Evolutionary conservation across 1,139 yeast species (phyloP).

Genomic region (Pneumocystis sp.): DNA sequence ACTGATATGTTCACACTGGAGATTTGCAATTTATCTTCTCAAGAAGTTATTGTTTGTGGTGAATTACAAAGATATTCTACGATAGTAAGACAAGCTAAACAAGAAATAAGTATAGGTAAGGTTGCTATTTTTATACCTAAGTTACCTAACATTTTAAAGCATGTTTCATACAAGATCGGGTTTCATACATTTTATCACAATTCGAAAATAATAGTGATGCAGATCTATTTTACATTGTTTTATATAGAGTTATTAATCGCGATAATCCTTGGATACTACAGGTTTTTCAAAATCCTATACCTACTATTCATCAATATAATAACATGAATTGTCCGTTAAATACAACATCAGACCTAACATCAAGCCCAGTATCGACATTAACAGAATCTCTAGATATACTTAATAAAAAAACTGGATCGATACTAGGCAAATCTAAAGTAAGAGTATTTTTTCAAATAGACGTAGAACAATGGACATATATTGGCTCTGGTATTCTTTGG

Average conservation of each 20-base stretch:
- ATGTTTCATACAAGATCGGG: not conserved
- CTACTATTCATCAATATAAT: not conserved
- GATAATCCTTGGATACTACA: not conserved
- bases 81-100: not conserved
- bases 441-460: not conserved
- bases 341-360: not conserved
- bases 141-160: not conserved
- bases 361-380: no score
- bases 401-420: not conserved
- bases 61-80: not conserved
- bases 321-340: not conserved
- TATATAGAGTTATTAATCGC: not conserved
- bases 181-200: not conserved
- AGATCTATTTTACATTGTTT: not conserved
- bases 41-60: not conserved
- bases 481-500: not conserved
- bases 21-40: not conserved
- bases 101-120: not conserved
- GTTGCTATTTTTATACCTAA: not conserved
- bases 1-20: not conserved
- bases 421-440: not conserved
- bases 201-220: not conserved
- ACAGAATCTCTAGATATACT: not conserved
- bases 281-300: not conserved
- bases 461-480: not conserved